A percentile compares a stretch with the other conserved stretches of the same genome.
phyloP scores from a whole-genome alignment of 768 basidiomycete genomes.

The Pleurotus sapidus region DNA sequence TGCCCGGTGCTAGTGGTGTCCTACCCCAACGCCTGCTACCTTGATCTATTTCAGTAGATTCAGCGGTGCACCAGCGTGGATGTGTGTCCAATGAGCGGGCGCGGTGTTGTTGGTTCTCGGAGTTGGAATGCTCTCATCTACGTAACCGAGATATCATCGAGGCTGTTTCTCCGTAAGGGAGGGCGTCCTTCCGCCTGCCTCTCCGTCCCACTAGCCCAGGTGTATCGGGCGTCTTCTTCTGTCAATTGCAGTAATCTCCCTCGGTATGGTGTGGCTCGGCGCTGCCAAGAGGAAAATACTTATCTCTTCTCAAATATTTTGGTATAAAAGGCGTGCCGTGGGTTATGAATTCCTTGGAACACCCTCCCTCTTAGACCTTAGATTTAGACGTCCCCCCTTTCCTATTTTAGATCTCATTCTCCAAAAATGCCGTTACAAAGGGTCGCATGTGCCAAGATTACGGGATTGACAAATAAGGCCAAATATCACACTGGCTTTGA shows the following conservation, averaged over 20 bases:
- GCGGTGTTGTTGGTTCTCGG: neutral
- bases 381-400: constrained; percentile 2
- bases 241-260: neutral
- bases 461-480: constrained; percentile 2
- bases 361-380: constrained; percentile 1
- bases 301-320: neutral
- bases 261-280: constrained; percentile 2
- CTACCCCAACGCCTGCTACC: too few relatives aligned
- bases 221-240: neutral
- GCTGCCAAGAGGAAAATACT: neutral
- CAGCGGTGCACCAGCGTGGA: neutral
- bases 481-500: neutral
- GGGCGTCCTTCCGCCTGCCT: constrained; percentile 1
- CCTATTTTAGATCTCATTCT: neutral
- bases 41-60: too few relatives aligned
- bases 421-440: neutral
- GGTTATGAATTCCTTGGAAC: neutral
- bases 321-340: neutral
- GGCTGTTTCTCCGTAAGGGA: neutral
- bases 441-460: constrained; percentile 5
- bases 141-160: neutral
- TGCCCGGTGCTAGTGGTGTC: too few relatives aligned
- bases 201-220: neutral
- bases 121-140: neutral
- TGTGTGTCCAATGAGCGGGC: neutral